These are phyloP conservation scores for Fusarium lyarnte DNA, from an alignment of 2,329 filamentous ascomycete species.

Conservation along the genomic window DNA sequence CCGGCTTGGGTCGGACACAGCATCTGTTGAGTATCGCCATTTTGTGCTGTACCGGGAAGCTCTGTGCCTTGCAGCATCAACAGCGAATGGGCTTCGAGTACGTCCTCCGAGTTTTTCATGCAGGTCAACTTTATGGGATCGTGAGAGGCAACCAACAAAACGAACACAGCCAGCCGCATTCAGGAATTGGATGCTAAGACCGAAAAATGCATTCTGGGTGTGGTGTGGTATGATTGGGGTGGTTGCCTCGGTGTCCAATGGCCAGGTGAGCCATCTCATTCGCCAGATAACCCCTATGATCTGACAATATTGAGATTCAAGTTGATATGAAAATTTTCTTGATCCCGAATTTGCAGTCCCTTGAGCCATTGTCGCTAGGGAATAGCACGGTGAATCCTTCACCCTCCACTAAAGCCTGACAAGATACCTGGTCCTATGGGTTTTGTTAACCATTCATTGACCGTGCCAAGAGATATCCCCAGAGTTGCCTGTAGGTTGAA, in stretches of 20 bases:
- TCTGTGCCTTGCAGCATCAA: constrained; percentile 35
- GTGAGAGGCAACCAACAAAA: constrained; percentile 31
- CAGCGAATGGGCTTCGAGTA: constrained; percentile 6
- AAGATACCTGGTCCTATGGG: constrained; percentile 20
- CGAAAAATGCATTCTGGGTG: constrained; percentile 6
- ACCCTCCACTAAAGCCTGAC: constrained; percentile 3
- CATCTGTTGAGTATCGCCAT: not conserved
- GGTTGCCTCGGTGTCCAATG: constrained; percentile 28
- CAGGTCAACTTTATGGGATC: constrained; percentile 29
- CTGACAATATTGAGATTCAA: constrained; percentile 30
- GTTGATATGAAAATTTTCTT: constrained; percentile 18
- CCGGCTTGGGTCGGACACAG: constrained; percentile 13
- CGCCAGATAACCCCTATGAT: constrained; percentile 32
- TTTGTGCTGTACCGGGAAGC: not conserved
- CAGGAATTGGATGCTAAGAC: constrained; percentile 25
- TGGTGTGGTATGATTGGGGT: constrained; percentile 19
- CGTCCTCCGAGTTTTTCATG: constrained; percentile 22
- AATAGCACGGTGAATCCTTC: constrained; percentile 24
- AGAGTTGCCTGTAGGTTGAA: constrained; percentile 28
- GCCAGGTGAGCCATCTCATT: constrained; percentile 34
- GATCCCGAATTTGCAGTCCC: constrained; percentile 12
- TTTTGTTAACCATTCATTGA: constrained; percentile 24
- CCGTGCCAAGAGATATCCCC: constrained; percentile 45
- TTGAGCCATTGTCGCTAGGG: constrained; percentile 1
- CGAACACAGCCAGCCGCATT: constrained; percentile 25